Evolutionary conservation across 495 filamentous ascomycete genomes (phyloP).

Genomic region (Hypoxylon lenormandii): DNA sequence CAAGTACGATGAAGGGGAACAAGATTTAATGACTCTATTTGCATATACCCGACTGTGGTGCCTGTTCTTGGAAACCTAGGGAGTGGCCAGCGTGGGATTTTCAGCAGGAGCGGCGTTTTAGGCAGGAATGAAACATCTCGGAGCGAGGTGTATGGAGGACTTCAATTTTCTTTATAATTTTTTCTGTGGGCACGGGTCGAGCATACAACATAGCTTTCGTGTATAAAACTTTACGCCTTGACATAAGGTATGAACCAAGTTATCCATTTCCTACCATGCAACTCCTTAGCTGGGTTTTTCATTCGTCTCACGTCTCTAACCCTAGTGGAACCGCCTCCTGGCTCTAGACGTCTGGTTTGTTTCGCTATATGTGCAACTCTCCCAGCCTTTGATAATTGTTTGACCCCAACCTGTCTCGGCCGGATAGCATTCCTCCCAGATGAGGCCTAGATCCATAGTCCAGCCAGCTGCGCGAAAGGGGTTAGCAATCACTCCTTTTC

Average conservation of each 20-base stretch:
- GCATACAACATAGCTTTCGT: conserved; percentile 2
- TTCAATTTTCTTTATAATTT: background rate
- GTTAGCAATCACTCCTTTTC: background rate
- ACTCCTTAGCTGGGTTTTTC: too few relatives aligned
- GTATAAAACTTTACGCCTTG: too few relatives aligned
- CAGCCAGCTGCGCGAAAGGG: conserved; percentile 23
- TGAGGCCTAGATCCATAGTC: conserved; percentile 32
- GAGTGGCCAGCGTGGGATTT: background rate
- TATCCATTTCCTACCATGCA: too few relatives aligned
- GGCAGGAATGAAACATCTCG: background rate
- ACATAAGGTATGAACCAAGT: too few relatives aligned
- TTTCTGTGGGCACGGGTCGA: background rate
- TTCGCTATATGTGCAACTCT: conserved; percentile 28
- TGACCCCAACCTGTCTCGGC: conserved; percentile 24
- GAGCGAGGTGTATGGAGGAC: background rate
- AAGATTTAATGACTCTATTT: background rate
- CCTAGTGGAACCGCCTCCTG: too few relatives aligned
- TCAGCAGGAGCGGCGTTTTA: background rate
- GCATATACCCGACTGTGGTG: background rate
- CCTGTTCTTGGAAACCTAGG: background rate
- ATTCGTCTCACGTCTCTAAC: too few relatives aligned
- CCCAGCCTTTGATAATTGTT: conserved; percentile 31
- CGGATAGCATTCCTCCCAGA: conserved; percentile 34
- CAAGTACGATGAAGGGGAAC: background rate
- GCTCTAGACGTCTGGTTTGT: conserved; percentile 19